Conservation (phyloP, 2,329 filamentous ascomycete genomes). For the Xylaria sp. region DNA sequence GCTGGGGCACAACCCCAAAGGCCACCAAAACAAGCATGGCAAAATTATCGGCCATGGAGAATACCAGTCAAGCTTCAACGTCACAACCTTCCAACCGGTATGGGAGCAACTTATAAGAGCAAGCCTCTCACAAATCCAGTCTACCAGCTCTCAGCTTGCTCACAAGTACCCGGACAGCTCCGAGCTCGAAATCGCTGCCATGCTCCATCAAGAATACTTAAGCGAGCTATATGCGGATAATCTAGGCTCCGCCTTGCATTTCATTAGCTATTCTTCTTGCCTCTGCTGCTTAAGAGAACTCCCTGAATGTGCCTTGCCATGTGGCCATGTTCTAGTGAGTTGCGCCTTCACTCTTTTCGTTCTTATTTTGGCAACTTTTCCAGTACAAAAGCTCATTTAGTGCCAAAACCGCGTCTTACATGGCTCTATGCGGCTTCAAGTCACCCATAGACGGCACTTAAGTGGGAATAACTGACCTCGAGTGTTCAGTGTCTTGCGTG, state of each 20-base stretch:
- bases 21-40: slow-evolving; percentile 42
- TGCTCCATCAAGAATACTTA: slow-evolving; percentile 40
- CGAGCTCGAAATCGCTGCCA: slow-evolving; percentile 39
- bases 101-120: slow-evolving; percentile 40
- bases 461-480: background rate
- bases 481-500: slow-evolving; percentile 35
- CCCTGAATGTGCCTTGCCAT: slow-evolving; percentile 41
- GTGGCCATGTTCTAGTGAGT: slow-evolving; percentile 38
- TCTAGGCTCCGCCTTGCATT: slow-evolving; percentile 37
- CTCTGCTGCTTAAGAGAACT: slow-evolving; percentile 42
- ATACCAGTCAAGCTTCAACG: slow-evolving; percentile 40
- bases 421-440: too few species aligned
- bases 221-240: slow-evolving; percentile 42
- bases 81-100: slow-evolving; percentile 31
- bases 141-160: slow-evolving; percentile 37
- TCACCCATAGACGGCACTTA: background rate
- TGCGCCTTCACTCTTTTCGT: background rate
- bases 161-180: slow-evolving; percentile 38
- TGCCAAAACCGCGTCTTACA: too few species aligned
- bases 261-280: slow-evolving; percentile 41
- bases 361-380: background rate
- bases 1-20: slow-evolving; percentile 42
- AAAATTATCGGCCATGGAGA: slow-evolving; percentile 43
- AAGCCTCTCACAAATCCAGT: slow-evolving; percentile 38
- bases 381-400: background rate